Conservation (phyloP, 1,139 yeast genomes). For the Geotrichum bryndzae region DNA sequence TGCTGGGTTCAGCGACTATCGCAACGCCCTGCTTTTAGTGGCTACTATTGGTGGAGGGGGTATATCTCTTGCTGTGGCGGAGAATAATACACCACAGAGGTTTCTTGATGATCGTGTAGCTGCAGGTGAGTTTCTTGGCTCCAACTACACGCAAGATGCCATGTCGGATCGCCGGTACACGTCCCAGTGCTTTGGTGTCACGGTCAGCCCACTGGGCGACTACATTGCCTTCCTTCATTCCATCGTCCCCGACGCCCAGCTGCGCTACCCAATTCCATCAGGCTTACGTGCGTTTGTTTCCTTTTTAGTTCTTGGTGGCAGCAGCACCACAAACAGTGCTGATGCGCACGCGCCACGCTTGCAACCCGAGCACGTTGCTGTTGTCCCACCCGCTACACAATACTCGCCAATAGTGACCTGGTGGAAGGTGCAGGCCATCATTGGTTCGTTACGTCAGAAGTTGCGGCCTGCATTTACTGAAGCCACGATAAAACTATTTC, state of each 20-base stretch:
- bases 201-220: conserved; percentile 13
- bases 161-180: conserved; percentile 10
- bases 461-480: background rate
- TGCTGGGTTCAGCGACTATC: conserved; percentile 7
- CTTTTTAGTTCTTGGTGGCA: conserved; percentile 3
- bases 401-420: conserved; percentile 9
- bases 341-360: background rate
- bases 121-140: conserved; percentile 14
- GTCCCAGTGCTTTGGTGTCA: conserved; percentile 14
- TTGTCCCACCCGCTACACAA: background rate
- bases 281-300: conserved; percentile 8
- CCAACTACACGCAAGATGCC: conserved; percentile 8
- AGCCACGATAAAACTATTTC: background rate
- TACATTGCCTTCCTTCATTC: conserved; percentile 13
- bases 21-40: background rate
- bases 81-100: conserved; percentile 6
- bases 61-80: background rate
- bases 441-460: background rate
- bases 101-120: conserved; percentile 13
- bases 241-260: conserved; percentile 13
- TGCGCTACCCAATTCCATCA: conserved; percentile 15
- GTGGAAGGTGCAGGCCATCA: conserved; percentile 15
- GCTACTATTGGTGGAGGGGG: background rate
- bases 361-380: conserved; percentile 1
- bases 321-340: background rate